phyloP scores from a whole-genome alignment of 2,329 filamentous ascomycete species.

The Aschersonia sp. region DNA sequence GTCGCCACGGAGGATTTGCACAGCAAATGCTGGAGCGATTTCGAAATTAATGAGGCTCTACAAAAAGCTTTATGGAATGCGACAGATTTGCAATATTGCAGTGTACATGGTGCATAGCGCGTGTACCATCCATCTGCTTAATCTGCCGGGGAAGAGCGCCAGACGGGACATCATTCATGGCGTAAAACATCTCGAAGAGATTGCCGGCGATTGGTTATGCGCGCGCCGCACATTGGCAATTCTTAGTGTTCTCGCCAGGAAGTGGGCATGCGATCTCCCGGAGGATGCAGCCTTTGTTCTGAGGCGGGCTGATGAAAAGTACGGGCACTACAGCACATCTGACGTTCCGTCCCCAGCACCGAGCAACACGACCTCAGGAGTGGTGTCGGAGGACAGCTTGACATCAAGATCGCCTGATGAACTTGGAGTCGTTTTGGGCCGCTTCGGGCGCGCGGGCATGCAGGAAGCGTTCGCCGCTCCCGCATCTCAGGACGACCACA shows the following conservation, averaged over 20 bases:
- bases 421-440: conserved; percentile 18
- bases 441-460: conserved; percentile 15
- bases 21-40: conserved; percentile 74
- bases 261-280: conserved; percentile 79
- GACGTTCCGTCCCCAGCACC: conserved; percentile 42
- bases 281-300: conserved; percentile 68
- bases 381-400: conserved; percentile 13
- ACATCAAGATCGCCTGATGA: conserved; percentile 11
- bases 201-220: conserved; percentile 87
- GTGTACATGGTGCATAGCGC: conserved; percentile 93
- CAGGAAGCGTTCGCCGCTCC: conserved; percentile 2
- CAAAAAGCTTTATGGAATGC: conserved; percentile 78
- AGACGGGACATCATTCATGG: conserved; percentile 82
- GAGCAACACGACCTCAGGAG: conserved; percentile 15
- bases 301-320: conserved; percentile 65
- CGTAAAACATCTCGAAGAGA: conserved; percentile 84
- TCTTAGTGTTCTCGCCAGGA: conserved; percentile 68
- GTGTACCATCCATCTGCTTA: conserved; percentile 87
- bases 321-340: conserved; percentile 52
- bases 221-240: conserved; percentile 76
- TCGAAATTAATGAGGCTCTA: conserved; percentile 92
- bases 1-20: conserved; percentile 81
- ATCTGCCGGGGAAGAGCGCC: conserved; percentile 83
- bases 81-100: conserved; percentile 91
- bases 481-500: conserved; percentile 4